Conservation (phyloP, 2,329 filamentous ascomycete genomes). For the Bipolaris bicolor region DNA sequence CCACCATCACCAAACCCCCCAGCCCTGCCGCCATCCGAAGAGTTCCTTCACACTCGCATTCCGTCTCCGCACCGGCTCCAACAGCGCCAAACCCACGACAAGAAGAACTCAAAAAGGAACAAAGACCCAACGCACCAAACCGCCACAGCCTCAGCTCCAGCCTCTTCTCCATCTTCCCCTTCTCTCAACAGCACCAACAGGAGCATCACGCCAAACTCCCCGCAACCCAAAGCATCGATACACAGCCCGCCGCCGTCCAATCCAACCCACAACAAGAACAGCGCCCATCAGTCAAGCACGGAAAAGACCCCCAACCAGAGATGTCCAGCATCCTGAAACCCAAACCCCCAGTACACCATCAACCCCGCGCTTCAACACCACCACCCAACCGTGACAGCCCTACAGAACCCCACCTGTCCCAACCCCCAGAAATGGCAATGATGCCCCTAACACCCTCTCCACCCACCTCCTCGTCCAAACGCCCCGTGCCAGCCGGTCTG, state of each 20-base stretch:
- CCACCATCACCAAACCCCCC: constrained; percentile 30
- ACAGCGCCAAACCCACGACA: constrained; percentile 11
- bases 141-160: constrained; percentile 44
- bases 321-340: no score
- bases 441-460: constrained; percentile 41
- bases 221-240: constrained; percentile 27
- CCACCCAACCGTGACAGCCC: not conserved
- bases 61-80: constrained; percentile 35
- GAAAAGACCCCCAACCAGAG: not conserved
- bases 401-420: constrained; percentile 18
- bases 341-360: not conserved
- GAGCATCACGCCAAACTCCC: constrained; percentile 41
- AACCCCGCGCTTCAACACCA: constrained; percentile 11
- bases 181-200: constrained; percentile 41
- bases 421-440: constrained; percentile 40
- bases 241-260: constrained; percentile 3
- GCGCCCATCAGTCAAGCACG: constrained; percentile 6
- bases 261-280: constrained; percentile 6
- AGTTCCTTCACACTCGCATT: constrained; percentile 34
- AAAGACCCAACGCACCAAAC: constrained; percentile 32
- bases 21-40: constrained; percentile 27
- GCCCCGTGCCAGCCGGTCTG: constrained; percentile 31
- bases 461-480: constrained; percentile 9
- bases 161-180: constrained; percentile 46
- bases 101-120: constrained; percentile 12